Conservation (phyloP, 2,329 filamentous ascomycete species). For the Pseudogymnoascus sp. region DNA sequence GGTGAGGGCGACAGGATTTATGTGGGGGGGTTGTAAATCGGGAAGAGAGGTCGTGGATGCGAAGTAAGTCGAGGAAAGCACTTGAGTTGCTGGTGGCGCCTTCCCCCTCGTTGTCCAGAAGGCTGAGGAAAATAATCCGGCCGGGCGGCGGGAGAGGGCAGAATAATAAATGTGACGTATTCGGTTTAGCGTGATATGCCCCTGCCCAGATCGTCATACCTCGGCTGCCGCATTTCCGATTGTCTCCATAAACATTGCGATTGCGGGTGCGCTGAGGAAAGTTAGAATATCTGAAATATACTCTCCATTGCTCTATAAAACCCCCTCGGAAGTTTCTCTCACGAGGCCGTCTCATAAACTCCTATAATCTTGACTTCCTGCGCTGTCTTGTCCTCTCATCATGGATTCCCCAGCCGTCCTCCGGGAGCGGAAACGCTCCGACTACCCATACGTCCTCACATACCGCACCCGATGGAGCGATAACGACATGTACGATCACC, state of each 20-base stretch:
- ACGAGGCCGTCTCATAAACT: neutral
- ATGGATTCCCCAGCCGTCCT: neutral
- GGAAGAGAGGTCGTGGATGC: neutral
- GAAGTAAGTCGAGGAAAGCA: neutral
- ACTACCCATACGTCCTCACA: slow-evolving; percentile 72
- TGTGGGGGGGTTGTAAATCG: neutral
- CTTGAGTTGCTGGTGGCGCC: neutral
- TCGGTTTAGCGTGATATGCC: neutral
- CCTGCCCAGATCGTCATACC: neutral
- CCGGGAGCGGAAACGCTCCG: slow-evolving; percentile 38
- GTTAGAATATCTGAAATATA: slow-evolving; percentile 4
- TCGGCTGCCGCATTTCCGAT: neutral
- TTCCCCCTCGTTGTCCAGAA: neutral
- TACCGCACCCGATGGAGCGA: slow-evolving; percentile 77
- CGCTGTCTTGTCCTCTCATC: neutral
- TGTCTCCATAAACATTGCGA: neutral
- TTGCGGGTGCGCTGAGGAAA: neutral
- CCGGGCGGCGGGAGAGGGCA: neutral
- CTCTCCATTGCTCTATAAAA: neutral
- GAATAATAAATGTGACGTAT: neutral
- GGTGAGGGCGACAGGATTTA: slow-evolving; percentile 41
- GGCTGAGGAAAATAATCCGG: slow-evolving; percentile 5
- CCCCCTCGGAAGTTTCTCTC: neutral
- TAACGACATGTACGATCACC: slow-evolving; percentile 47
- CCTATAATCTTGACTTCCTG: neutral